Conservation (phyloP, 257 asterid species). For the Solanum medicagineum region DNA sequence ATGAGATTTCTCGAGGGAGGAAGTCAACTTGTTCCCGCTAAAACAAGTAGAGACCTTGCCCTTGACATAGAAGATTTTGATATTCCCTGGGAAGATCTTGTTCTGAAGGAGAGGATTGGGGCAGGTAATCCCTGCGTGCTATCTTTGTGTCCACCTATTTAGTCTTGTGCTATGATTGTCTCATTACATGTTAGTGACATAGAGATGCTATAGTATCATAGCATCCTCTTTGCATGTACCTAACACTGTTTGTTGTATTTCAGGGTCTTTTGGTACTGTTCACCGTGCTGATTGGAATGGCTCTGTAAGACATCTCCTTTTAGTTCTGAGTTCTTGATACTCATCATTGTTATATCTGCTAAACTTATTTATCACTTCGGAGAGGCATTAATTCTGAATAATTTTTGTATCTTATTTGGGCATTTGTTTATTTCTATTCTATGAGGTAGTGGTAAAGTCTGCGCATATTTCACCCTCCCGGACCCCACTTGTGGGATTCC, state of each 20-base stretch:
- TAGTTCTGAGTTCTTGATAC: conserved; percentile 1
- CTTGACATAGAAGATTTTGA: conserved; percentile 68
- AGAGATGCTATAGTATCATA: background rate
- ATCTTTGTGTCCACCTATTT: background rate
- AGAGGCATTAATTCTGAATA: background rate
- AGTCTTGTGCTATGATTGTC: background rate
- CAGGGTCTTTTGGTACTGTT: conserved; percentile 98
- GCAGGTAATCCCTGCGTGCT: conserved; percentile 51
- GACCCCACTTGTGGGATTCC: too few relatives aligned
- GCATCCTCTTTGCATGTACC: background rate
- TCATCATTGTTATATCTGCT: background rate
- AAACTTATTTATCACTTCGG: background rate
- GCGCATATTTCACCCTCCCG: too few relatives aligned
- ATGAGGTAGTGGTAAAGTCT: too few relatives aligned
- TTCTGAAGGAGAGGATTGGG: conserved; percentile 74
- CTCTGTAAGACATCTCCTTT: conserved; percentile 56
- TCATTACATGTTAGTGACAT: background rate
- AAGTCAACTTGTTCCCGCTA: conserved; percentile 31
- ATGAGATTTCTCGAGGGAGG: conserved; percentile 5
- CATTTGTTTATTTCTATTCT: background rate
- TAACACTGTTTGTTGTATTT: conserved; percentile 6
- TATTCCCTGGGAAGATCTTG: conserved; percentile 90
- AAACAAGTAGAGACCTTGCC: conserved; percentile 30
- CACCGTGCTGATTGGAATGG: conserved; percentile 99
- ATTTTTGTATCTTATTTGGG: background rate